phyloP scores from a whole-genome alignment of 2,329 filamentous ascomycete genomes.

The Penicillium sp. region DNA sequence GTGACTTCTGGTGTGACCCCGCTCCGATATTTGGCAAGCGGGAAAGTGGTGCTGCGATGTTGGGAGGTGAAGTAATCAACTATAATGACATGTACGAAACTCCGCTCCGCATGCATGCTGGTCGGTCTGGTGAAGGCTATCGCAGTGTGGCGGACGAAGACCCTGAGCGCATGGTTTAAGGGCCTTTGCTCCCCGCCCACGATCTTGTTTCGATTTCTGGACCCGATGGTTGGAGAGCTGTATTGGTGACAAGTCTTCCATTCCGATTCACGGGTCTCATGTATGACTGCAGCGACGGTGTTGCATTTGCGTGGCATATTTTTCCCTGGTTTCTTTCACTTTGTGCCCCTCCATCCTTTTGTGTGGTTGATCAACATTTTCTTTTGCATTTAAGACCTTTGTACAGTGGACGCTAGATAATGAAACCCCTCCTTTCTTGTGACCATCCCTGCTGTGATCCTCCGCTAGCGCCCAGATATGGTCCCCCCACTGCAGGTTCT shows the following conservation, averaged over 20 bases:
- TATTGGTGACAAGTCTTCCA: background rate
- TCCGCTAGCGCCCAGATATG: background rate
- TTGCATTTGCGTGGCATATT: slow-evolving; percentile 17
- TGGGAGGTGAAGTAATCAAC: slow-evolving; percentile 78
- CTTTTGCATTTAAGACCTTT: slow-evolving; percentile 12
- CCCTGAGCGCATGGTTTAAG: slow-evolving; percentile 30
- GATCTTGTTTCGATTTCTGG: background rate
- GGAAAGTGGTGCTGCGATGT: slow-evolving; percentile 70
- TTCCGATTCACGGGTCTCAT: slow-evolving; percentile 1
- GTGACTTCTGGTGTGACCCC: slow-evolving; percentile 94
- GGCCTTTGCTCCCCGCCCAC: background rate
- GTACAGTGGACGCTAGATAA: slow-evolving; percentile 22
- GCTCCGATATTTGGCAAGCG: slow-evolving; percentile 75
- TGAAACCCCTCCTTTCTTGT: slow-evolving; percentile 8
- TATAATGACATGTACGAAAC: slow-evolving; percentile 89
- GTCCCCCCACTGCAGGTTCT: background rate
- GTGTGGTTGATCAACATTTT: background rate
- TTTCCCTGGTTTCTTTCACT: background rate
- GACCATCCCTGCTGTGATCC: background rate
- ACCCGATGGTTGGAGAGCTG: slow-evolving; percentile 2
- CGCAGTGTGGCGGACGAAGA: slow-evolving; percentile 55
- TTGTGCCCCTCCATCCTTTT: background rate
- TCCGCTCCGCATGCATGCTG: slow-evolving; percentile 63
- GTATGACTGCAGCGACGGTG: slow-evolving; percentile 16
- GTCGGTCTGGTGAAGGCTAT: slow-evolving; percentile 53